These are phyloP conservation scores for Cladosporium colombiae DNA, from an alignment of 2,329 filamentous ascomycete species.

Conservation along the genomic window DNA sequence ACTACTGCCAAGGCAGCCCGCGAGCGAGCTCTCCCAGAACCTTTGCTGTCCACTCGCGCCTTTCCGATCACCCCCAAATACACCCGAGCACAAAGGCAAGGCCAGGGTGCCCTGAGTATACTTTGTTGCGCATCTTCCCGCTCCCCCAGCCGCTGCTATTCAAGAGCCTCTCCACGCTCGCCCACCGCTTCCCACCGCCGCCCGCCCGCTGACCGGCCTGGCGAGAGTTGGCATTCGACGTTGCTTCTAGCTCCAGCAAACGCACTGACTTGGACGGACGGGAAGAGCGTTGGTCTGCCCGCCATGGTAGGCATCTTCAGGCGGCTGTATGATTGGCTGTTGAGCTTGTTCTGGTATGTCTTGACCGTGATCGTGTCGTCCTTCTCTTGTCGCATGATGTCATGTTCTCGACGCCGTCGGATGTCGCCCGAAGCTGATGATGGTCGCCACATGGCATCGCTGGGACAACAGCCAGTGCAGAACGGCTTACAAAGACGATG, in stretches of 20 bases:
- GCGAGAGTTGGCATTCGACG: slow-evolving; percentile 19
- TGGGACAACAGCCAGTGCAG: background rate
- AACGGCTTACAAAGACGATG: background rate
- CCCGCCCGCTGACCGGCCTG: slow-evolving; percentile 14
- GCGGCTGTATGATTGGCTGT: slow-evolving; percentile 95
- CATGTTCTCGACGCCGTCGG: background rate
- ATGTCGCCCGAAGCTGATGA: background rate
- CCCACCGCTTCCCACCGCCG: slow-evolving; percentile 14
- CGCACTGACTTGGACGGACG: slow-evolving; percentile 17
- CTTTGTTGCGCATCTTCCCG: slow-evolving; percentile 14
- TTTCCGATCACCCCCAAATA: slow-evolving; percentile 1
- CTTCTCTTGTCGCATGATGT: slow-evolving; percentile 18
- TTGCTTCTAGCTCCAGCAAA: slow-evolving; percentile 21
- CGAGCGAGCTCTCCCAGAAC: background rate
- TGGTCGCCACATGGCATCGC: background rate
- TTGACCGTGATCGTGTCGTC: slow-evolving; percentile 7
- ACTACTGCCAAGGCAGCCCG: slow-evolving; percentile 12
- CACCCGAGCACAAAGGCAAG: background rate
- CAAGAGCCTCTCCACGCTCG: background rate
- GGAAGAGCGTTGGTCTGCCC: slow-evolving; percentile 24
- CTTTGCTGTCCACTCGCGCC: slow-evolving; percentile 17
- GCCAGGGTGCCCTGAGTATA: slow-evolving; percentile 19
- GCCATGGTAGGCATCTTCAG: slow-evolving; percentile 88
- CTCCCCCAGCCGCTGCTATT: slow-evolving; percentile 10
- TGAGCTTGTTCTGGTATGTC: slow-evolving; percentile 93